These are phyloP conservation scores for Blastosporella zonata DNA, from an alignment of 1,284 basidiomycete genomes.

Conservation along the genomic window DNA sequence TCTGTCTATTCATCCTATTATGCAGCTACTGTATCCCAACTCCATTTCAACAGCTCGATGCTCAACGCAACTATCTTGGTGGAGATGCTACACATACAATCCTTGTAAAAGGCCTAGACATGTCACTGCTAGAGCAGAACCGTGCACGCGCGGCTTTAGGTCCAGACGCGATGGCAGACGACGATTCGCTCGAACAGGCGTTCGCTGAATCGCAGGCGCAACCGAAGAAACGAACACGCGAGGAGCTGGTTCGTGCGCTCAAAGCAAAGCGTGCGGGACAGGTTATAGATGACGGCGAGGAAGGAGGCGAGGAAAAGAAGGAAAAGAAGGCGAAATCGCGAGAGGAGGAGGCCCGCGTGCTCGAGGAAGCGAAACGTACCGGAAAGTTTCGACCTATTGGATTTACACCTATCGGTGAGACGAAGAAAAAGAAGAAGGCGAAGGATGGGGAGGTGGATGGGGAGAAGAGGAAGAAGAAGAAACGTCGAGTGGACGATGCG, in stretches of 20 bases:
- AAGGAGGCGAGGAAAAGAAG: constrained; percentile 1
- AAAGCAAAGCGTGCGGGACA: constrained; percentile 55
- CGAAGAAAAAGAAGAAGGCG: constrained; percentile 55
- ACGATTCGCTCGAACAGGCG: constrained; percentile 75
- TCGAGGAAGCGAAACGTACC: constrained; percentile 54
- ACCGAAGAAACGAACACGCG: constrained; percentile 65
- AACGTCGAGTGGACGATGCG: constrained; percentile 36
- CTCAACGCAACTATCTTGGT: constrained; percentile 80
- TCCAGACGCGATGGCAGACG: constrained; percentile 51
- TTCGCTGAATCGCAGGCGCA: constrained; percentile 42
- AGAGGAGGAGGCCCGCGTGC: constrained; percentile 28
- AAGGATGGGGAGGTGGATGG: constrained; percentile 33
- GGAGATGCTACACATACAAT: constrained; percentile 84
- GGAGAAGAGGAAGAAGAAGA: constrained; percentile 53
- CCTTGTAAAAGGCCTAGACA: constrained; percentile 89
- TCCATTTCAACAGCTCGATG: constrained; percentile 55
- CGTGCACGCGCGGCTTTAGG: constrained; percentile 54
- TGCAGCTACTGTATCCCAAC: neutral
- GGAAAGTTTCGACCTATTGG: constrained; percentile 82
- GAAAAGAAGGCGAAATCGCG: constrained; percentile 16
- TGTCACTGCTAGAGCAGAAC: constrained; percentile 81
- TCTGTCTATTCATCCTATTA: constrained; percentile 24
- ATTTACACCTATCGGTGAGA: constrained; percentile 56
- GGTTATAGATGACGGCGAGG: constrained; percentile 16
- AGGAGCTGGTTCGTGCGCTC: constrained; percentile 70